Conservation (phyloP, 805 yeast species). For the Dipodascopsis tothii region DNA sequence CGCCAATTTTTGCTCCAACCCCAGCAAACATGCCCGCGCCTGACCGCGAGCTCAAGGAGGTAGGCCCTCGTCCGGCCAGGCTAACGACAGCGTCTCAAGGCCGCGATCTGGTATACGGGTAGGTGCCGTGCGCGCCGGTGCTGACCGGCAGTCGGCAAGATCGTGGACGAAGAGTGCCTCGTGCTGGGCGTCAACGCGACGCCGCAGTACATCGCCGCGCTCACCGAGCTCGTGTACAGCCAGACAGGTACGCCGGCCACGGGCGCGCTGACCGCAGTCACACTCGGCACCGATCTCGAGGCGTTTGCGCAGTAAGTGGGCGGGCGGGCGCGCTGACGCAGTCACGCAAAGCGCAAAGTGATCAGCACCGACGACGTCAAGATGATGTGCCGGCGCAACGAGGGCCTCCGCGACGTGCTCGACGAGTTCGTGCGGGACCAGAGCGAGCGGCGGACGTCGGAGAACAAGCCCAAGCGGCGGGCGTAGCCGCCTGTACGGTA, state of each 20-base stretch:
- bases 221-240: slow-evolving; percentile 30
- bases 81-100: slow-evolving; percentile 19
- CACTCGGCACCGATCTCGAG: slow-evolving; percentile 28
- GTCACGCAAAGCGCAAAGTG: slow-evolving; percentile 30
- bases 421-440: slow-evolving; percentile 18
- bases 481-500: too few relatives aligned
- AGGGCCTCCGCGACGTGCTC: slow-evolving; percentile 25
- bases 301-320: slow-evolving; percentile 28
- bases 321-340: too few relatives aligned
- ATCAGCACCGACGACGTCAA: slow-evolving; percentile 27
- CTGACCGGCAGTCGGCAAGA: slow-evolving; percentile 22
- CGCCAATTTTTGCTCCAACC: too few relatives aligned
- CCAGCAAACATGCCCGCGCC: neutral
- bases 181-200: slow-evolving; percentile 25
- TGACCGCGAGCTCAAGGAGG: neutral
- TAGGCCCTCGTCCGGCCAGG: neutral
- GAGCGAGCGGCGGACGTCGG: neutral
- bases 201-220: slow-evolving; percentile 30
- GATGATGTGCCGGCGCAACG: slow-evolving; percentile 30
- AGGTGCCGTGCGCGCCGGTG: neutral
- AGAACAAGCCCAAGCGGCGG: neutral
- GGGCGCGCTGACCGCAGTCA: slow-evolving; percentile 12
- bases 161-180: slow-evolving; percentile 28
- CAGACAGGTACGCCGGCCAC: slow-evolving; percentile 25
- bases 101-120: slow-evolving; percentile 29